phyloP scores from a whole-genome alignment of 2,329 filamentous ascomycete species.

The Leptographium lundbergii region DNA sequence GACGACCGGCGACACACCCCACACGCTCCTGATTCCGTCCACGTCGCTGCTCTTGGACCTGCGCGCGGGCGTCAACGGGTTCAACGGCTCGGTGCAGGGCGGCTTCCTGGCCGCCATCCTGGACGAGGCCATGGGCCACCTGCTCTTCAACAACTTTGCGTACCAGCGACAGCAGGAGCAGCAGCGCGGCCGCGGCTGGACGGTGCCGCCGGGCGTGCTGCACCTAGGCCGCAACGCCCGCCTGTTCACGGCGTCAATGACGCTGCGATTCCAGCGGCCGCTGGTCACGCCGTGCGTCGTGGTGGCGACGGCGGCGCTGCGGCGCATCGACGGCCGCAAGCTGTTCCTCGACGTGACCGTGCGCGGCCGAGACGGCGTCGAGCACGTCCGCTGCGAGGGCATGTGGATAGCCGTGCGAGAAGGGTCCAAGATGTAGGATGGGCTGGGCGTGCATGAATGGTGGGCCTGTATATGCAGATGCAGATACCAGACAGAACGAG shows the following conservation, averaged over 20 bases:
- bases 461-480: background rate
- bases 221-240: slow-evolving; percentile 1
- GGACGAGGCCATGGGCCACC: slow-evolving; percentile 18
- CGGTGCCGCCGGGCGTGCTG: background rate
- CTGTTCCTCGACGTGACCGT: slow-evolving; percentile 6
- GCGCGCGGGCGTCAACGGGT: slow-evolving; percentile 14
- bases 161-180: slow-evolving; percentile 4
- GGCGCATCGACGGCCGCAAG: slow-evolving; percentile 10
- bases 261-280: slow-evolving; percentile 5
- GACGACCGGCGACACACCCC: background rate
- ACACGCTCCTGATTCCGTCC: background rate
- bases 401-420: slow-evolving; percentile 6
- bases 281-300: slow-evolving; percentile 3
- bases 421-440: background rate
- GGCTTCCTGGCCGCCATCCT: slow-evolving; percentile 14
- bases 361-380: background rate
- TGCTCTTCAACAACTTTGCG: slow-evolving; percentile 14
- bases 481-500: background rate
- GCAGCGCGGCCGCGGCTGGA: background rate
- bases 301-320: slow-evolving; percentile 1
- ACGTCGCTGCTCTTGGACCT: slow-evolving; percentile 13
- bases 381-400: slow-evolving; percentile 8
- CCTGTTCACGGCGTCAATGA: slow-evolving; percentile 8
- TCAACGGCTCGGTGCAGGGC: slow-evolving; percentile 16
- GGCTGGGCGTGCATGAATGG: background rate